phyloP scores from a whole-genome alignment of 1,284 basidiomycete species.

The Apiotrichum veenhuisii region DNA sequence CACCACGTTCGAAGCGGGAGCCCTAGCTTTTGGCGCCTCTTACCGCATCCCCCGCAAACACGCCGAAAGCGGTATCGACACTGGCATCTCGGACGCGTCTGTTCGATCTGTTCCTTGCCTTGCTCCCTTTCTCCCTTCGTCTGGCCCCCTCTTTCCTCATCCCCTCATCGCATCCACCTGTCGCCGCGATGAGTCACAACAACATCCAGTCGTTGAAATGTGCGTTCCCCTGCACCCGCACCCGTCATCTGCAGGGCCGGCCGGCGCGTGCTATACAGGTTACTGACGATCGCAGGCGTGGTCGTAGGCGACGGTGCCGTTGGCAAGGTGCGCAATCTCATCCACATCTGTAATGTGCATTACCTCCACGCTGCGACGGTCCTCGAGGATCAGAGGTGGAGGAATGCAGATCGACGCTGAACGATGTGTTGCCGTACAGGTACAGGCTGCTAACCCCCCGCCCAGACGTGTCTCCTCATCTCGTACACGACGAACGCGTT shows the following conservation, averaged over 20 bases:
- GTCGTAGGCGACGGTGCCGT: constrained; percentile 99
- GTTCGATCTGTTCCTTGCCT: no score
- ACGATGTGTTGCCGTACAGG: no score
- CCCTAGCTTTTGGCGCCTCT: no score
- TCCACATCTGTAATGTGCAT: no score
- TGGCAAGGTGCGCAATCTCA: constrained; percentile 69
- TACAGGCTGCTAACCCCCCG: neutral
- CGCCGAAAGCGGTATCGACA: no score
- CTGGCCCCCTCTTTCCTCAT: neutral
- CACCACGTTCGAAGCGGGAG: no score
- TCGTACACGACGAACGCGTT: constrained; percentile 50
- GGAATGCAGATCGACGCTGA: no score
- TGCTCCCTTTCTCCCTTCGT: neutral
- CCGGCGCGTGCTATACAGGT: no score
- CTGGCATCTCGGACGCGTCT: no score
- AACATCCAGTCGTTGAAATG: constrained; percentile 25
- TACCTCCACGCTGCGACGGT: no score
- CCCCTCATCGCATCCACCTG: neutral
- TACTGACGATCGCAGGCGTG: constrained; percentile 53
- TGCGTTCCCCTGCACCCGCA: constrained; percentile 4
- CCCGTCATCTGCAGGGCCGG: neutral
- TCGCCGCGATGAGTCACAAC: constrained; percentile 11
- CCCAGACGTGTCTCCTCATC: constrained; percentile 48
- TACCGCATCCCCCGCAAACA: no score
- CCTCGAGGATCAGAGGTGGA: no score